Evolutionary conservation across 495 filamentous ascomycete species (phyloP).

Genomic region (Cudoniella acicularis): DNA sequence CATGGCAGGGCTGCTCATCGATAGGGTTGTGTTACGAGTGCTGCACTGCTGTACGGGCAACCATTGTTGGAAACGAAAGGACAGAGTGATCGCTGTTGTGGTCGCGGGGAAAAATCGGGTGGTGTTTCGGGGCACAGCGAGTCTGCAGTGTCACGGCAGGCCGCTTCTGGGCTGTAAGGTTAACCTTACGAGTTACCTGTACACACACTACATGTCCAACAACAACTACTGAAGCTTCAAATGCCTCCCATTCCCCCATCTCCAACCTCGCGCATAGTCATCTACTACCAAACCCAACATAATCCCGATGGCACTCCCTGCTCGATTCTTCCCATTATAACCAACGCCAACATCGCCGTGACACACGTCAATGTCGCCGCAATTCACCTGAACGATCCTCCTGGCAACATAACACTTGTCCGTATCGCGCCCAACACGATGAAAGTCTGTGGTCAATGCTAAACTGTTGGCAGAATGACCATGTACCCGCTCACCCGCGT

Average conservation of each 20-base stretch:
- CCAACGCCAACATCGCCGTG: slow-evolving; percentile 42
- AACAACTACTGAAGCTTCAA: slow-evolving; percentile 25
- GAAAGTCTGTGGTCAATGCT: slow-evolving; percentile 39
- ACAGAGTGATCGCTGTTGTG: too few species aligned
- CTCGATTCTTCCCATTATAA: slow-evolving; percentile 67
- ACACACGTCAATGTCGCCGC: slow-evolving; percentile 79
- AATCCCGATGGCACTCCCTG: slow-evolving; percentile 55
- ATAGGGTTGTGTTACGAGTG: too few species aligned
- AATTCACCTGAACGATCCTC: slow-evolving; percentile 66
- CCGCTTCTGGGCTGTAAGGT: not conserved
- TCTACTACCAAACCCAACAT: slow-evolving; percentile 74
- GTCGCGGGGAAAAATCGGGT: too few species aligned
- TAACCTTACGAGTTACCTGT: not conserved
- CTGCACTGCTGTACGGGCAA: too few species aligned
- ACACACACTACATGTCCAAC: slow-evolving; percentile 14
- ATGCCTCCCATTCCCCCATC: slow-evolving; percentile 31
- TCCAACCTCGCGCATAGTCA: slow-evolving; percentile 46
- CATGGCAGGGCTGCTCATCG: too few species aligned
- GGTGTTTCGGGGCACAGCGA: too few species aligned
- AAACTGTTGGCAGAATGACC: slow-evolving; percentile 52
- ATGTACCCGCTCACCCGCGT: slow-evolving; percentile 53
- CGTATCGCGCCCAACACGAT: slow-evolving; percentile 45
- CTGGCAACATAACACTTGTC: slow-evolving; percentile 55
- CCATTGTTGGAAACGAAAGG: too few species aligned
- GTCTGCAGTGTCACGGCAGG: too few species aligned